phyloP scores from a whole-genome alignment of 2,329 filamentous ascomycete species.

The Lachnellula arida region DNA sequence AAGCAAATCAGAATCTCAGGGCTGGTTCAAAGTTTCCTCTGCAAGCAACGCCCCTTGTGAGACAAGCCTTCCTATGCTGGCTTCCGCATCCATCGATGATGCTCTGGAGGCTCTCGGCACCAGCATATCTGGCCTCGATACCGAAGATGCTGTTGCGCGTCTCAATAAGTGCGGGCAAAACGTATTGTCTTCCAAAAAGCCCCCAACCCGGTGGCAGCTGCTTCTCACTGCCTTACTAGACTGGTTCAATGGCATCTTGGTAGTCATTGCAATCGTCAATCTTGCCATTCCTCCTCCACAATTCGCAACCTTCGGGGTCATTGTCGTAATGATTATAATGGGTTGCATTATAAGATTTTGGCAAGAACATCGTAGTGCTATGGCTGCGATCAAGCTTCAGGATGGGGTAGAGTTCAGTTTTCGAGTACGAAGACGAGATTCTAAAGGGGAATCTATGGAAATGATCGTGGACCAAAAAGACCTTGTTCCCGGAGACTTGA shows the following conservation, averaged over 20 bases:
- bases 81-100: not conserved
- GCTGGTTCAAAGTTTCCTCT: not conserved
- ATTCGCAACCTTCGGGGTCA: not conserved
- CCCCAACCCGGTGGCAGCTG: not conserved
- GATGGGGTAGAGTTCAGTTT: not conserved
- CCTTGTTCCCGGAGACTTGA: conserved; percentile 8
- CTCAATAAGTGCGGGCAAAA: conserved; percentile 5
- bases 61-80: not conserved
- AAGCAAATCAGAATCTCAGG: not conserved
- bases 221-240: not conserved
- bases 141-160: conserved; percentile 1
- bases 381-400: conserved; percentile 7
- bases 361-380: not conserved
- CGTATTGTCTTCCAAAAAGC: not conserved
- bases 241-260: conserved; percentile 5
- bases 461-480: not conserved
- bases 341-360: not conserved
- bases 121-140: not conserved
- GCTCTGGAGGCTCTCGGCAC: not conserved
- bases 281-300: conserved; percentile 1
- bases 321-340: conserved; percentile 1
- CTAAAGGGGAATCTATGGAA: not conserved
- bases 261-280: conserved; percentile 3
- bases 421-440: not conserved
- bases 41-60: not conserved